phyloP scores from a whole-genome alignment of 2,329 filamentous ascomycete genomes.

The Fusarium sp. region DNA sequence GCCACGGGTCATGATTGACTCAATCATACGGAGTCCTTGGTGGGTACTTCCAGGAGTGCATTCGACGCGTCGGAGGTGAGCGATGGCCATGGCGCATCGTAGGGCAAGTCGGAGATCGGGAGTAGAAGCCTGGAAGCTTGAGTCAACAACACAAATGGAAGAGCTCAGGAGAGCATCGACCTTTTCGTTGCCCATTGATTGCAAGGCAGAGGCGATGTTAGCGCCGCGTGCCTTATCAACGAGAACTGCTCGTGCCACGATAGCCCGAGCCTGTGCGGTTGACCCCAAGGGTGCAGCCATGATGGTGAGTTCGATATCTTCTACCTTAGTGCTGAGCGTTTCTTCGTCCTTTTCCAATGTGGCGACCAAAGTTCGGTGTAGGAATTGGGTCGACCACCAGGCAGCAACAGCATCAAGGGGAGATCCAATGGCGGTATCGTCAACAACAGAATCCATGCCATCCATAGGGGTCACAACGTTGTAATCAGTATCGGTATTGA shows the following conservation, averaged over 20 bases:
- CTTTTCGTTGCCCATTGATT: conserved; percentile 55
- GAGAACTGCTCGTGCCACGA: conserved; percentile 68
- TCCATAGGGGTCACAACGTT: conserved; percentile 71
- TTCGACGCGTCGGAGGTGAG: conserved; percentile 62
- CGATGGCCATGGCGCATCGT: conserved; percentile 68
- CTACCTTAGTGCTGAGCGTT: conserved; percentile 31
- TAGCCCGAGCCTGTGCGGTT: conserved; percentile 69
- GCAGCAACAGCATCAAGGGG: conserved; percentile 90
- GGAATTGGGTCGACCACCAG: conserved; percentile 83
- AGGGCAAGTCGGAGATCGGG: conserved; percentile 67
- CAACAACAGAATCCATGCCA: conserved; percentile 83
- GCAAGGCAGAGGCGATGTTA: conserved; percentile 66
- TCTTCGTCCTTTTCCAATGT: conserved; percentile 65
- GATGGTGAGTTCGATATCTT: conserved; percentile 74
- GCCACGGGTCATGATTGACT: conserved; percentile 58
- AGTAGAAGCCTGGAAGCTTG: conserved; percentile 51
- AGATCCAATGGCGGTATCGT: conserved; percentile 85
- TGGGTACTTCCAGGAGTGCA: conserved; percentile 48
- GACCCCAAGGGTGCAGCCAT: conserved; percentile 82
- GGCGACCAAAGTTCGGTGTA: conserved; percentile 75
- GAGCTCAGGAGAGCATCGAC: conserved; percentile 38
- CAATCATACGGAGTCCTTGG: conserved; percentile 59
- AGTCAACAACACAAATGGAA: conserved; percentile 58
- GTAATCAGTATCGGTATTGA: conserved; percentile 80
- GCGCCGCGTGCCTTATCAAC: conserved; percentile 62